Evolutionary conservation across 2,329 filamentous ascomycete genomes (phyloP).

Genomic region (Mycosphaerelloides madeirae): DNA sequence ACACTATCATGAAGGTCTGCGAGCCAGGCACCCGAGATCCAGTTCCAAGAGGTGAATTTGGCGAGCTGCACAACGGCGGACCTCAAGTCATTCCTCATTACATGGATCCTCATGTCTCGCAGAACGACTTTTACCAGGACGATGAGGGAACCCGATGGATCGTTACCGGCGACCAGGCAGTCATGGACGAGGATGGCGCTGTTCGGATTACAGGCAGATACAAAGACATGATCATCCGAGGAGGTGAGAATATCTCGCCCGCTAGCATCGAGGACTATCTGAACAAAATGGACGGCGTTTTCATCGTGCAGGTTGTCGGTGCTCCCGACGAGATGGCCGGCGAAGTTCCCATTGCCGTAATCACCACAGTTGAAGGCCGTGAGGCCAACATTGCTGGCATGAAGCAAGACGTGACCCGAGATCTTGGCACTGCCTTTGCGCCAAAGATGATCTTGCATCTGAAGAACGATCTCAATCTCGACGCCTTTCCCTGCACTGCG

Average conservation of each 20-base stretch:
- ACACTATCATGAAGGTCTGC: slow-evolving; percentile 35
- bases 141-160: slow-evolving; percentile 52
- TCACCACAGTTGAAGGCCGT: slow-evolving; percentile 34
- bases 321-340: slow-evolving; percentile 44
- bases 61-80: slow-evolving; percentile 32
- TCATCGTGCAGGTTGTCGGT: slow-evolving; percentile 42
- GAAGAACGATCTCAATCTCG: slow-evolving; percentile 36
- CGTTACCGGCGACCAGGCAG: slow-evolving; percentile 58
- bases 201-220: slow-evolving; percentile 34
- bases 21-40: slow-evolving; percentile 25
- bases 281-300: slow-evolving; percentile 31
- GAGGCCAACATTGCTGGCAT: slow-evolving; percentile 28
- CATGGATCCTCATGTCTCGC: slow-evolving; percentile 27
- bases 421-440: slow-evolving; percentile 38
- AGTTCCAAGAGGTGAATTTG: slow-evolving; percentile 26
- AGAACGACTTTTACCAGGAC: slow-evolving; percentile 29
- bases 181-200: slow-evolving; percentile 44
- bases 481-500: slow-evolving; percentile 39
- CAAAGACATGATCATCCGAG: slow-evolving; percentile 41
- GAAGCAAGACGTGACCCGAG: slow-evolving; percentile 35
- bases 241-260: slow-evolving; percentile 63
- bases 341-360: slow-evolving; percentile 46
- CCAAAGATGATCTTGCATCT: slow-evolving; percentile 42
- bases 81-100: slow-evolving; percentile 28
- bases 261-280: slow-evolving; percentile 35